Conservation (phyloP, 2,329 filamentous ascomycete genomes). For the Aspergillus bombycis region DNA sequence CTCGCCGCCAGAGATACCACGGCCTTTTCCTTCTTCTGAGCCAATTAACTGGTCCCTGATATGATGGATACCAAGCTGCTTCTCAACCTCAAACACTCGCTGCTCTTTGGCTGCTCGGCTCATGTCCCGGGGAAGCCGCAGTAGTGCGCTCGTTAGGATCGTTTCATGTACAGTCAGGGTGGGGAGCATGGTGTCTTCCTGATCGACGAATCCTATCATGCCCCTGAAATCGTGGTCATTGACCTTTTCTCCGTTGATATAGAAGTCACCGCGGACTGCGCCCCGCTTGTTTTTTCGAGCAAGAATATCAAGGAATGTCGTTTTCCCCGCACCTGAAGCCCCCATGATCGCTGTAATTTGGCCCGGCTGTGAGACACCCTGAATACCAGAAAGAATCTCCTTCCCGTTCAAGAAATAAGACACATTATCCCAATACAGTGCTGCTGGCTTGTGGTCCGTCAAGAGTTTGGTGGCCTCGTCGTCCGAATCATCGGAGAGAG, state of each 20-base stretch:
- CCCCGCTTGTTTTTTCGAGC: constrained; percentile 97
- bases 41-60: constrained; percentile 96
- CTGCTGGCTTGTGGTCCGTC: constrained; percentile 86
- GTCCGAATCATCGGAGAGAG: constrained; percentile 80
- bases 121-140: constrained; percentile 93
- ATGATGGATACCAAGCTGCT: constrained; percentile 89
- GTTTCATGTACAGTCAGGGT: constrained; percentile 98
- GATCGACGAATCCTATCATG: constrained; percentile 95
- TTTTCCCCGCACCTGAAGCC: constrained; percentile 95
- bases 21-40: constrained; percentile 89
- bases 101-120: constrained; percentile 84
- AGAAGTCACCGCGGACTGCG: constrained; percentile 75
- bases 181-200: constrained; percentile 95
- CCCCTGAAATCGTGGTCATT: constrained; percentile 82
- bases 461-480: constrained; percentile 86
- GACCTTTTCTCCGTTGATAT: constrained; percentile 90
- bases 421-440: constrained; percentile 85
- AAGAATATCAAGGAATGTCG: constrained; percentile 92
- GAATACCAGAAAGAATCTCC: constrained; percentile 77
- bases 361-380: constrained; percentile 89
- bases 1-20: constrained; percentile 95
- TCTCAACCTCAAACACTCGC: constrained; percentile 88
- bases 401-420: constrained; percentile 86
- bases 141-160: constrained; percentile 88
- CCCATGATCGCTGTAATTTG: constrained; percentile 98